Evolutionary conservation across 352 stramenopile genomes (phyloP), one percentile per base, ranked within the genome.

Genomic region (Pythium sp.): DNA sequence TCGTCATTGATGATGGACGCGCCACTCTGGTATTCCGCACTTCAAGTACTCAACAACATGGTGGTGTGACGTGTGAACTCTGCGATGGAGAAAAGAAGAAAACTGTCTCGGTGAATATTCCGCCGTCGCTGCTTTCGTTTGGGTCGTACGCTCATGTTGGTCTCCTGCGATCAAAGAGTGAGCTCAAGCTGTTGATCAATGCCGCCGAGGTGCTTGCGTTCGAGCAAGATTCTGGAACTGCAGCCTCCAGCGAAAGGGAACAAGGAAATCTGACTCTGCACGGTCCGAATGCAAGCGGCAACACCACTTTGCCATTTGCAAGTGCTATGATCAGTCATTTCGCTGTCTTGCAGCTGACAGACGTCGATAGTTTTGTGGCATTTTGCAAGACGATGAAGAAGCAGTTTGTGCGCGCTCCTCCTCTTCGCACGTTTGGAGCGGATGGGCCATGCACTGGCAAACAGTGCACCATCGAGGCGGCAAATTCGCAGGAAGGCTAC

Each of bases 331-430:
- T 91, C 18, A 84, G 73, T 24, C 82, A 91, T 49, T 46, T 91
- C 6, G 78, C 74, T 8, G 18, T 93, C 24, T 56, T 90, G 26
- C 58, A 66, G 22, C 24, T 61, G 2, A 57, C 60, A 9, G 72
- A 69, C 1, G 24, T 55, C 0, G 28, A 76, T 56, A 65, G 57
- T 6, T 24, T 77, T 34, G 41, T 60, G 54, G 26, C 18, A 0
- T 86, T 92, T 60, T 82, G 71, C 49, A 47, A 58, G 26, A 49
- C 43, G 15, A 84, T 93, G 76, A 80, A 70, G 30, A 55, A 72
- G 20, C 72, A 68, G 8, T 92, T 78, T 55, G 78, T 93, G 8
- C 75, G 65, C 38, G 75, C 75, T 51, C 73, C 78, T 28, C 78
- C 82, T 4, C 70, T 93, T 1, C 61, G 67, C 56, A 75, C 79